These are phyloP conservation scores for Wallacemonas sp. DNA, from an alignment of 208 protist species.

Conservation along the genomic window DNA sequence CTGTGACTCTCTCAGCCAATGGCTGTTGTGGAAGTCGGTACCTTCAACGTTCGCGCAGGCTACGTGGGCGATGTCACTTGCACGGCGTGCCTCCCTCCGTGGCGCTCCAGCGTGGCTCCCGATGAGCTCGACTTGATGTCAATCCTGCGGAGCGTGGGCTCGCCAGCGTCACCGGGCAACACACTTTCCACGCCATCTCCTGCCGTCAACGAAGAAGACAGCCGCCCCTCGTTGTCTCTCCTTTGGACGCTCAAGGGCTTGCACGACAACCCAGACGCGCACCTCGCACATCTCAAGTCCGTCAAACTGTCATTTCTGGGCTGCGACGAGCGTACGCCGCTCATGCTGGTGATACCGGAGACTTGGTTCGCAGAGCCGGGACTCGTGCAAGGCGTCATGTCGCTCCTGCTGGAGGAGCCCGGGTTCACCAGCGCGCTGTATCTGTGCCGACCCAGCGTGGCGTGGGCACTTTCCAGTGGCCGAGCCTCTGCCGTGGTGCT, in stretches of 20 bases:
- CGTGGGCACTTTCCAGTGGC: constrained; percentile 65
- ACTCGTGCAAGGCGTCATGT: constrained; percentile 52
- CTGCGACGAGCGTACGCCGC: constrained; percentile 48
- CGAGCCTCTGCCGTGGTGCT: constrained; percentile 66
- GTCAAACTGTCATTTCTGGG: constrained; percentile 47
- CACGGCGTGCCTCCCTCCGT: constrained; percentile 38
- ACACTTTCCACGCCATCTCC: constrained; percentile 1
- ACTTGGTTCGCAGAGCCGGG: constrained; percentile 65
- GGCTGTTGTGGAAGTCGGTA: constrained; percentile 83
- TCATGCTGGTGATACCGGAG: constrained; percentile 80
- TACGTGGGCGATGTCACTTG: constrained; percentile 73
- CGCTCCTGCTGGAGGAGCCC: constrained; percentile 51
- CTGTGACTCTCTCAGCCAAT: constrained; percentile 21
- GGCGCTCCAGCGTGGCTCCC: constrained; percentile 17
- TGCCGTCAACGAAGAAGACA: constrained; percentile 1
- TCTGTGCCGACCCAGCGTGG: constrained; percentile 71
- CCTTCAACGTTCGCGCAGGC: constrained; percentile 57
- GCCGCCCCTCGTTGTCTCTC: constrained; percentile 11
- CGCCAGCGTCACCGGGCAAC: neutral
- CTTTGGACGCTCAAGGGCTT: constrained; percentile 61
- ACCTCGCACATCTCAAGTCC: constrained; percentile 48
- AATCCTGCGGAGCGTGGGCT: constrained; percentile 28
- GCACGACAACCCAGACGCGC: constrained; percentile 27
- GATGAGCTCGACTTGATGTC: constrained; percentile 50
- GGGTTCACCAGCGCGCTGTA: constrained; percentile 60